phyloP scores from a whole-genome alignment of 768 basidiomycete species.

The Saitozyma sp. region DNA sequence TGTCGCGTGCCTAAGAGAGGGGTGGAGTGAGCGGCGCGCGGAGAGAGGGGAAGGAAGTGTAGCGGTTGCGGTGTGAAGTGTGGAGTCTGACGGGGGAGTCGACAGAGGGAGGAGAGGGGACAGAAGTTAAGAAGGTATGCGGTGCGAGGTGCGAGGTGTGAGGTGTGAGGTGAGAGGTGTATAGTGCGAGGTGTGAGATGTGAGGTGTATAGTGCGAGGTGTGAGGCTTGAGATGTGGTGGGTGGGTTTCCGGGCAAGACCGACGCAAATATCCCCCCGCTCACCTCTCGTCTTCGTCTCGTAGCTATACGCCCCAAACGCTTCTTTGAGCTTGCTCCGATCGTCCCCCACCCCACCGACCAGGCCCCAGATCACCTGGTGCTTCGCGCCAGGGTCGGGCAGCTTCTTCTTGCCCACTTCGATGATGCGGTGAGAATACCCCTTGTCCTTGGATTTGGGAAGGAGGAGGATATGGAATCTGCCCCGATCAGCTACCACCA shows the following conservation, averaged over 20 bases:
- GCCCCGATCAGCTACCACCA: constrained; percentile 3
- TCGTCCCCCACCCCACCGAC: constrained; percentile 29
- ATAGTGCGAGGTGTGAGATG: too few relatives aligned
- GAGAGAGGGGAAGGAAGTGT: not conserved
- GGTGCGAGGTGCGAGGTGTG: too few relatives aligned
- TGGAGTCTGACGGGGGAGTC: too few relatives aligned
- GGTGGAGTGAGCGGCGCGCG: too few relatives aligned
- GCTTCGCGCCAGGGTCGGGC: constrained; percentile 45
- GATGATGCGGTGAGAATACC: constrained; percentile 46
- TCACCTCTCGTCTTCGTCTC: constrained; percentile 46
- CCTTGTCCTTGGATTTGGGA: constrained; percentile 32
- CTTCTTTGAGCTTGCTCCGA: constrained; percentile 26
- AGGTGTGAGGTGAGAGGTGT: too few relatives aligned
- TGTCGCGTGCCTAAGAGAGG: constrained; percentile 39
- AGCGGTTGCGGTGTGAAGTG: too few relatives aligned
- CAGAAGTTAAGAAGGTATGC: not conserved
- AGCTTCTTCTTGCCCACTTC: constrained; percentile 49
- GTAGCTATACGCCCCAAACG: constrained; percentile 41
- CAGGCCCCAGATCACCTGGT: constrained; percentile 47
- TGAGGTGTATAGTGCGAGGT: too few relatives aligned
- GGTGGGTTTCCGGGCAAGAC: not conserved
- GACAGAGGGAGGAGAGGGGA: too few relatives aligned
- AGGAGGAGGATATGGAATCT: constrained; percentile 50
- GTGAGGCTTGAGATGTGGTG: too few relatives aligned
- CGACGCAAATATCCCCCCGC: constrained; percentile 5